Conservation (phyloP, 1,284 basidiomycete species). For the Wallemia hederae region DNA sequence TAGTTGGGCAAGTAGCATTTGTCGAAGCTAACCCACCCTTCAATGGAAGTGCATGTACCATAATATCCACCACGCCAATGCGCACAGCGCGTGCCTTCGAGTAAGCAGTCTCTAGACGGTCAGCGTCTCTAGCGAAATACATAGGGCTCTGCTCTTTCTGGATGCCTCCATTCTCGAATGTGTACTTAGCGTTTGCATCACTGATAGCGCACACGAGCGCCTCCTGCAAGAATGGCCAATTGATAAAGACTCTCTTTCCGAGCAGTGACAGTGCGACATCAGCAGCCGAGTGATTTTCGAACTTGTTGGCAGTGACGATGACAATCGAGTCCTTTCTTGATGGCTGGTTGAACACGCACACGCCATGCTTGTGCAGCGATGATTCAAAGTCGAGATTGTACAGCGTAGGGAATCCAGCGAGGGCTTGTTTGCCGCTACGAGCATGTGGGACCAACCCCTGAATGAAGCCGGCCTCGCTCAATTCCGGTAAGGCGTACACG, state of each 20-base stretch:
- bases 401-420: conserved; percentile 86
- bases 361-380: conserved; percentile 50
- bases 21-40: conserved; percentile 30
- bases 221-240: conserved; percentile 88
- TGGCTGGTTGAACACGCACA: conserved; percentile 78
- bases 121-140: conserved; percentile 27
- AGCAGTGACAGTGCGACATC: conserved; percentile 46
- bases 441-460: not conserved
- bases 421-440: conserved; percentile 22
- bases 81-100: conserved; percentile 71
- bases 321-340: conserved; percentile 77
- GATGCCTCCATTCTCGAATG: conserved; percentile 29
- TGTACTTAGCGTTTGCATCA: conserved; percentile 64
- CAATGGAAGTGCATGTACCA: conserved; percentile 55
- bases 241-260: conserved; percentile 45
- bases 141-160: conserved; percentile 35
- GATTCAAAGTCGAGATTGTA: conserved; percentile 60
- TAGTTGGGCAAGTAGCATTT: not conserved
- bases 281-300: conserved; percentile 35
- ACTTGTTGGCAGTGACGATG: conserved; percentile 46
- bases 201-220: conserved; percentile 62
- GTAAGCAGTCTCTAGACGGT: conserved; percentile 52
- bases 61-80: conserved; percentile 45
- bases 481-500: not conserved
- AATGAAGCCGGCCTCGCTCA: not conserved